phyloP scores from a whole-genome alignment of 106 monocot species.

The Ottelia alismoides region DNA sequence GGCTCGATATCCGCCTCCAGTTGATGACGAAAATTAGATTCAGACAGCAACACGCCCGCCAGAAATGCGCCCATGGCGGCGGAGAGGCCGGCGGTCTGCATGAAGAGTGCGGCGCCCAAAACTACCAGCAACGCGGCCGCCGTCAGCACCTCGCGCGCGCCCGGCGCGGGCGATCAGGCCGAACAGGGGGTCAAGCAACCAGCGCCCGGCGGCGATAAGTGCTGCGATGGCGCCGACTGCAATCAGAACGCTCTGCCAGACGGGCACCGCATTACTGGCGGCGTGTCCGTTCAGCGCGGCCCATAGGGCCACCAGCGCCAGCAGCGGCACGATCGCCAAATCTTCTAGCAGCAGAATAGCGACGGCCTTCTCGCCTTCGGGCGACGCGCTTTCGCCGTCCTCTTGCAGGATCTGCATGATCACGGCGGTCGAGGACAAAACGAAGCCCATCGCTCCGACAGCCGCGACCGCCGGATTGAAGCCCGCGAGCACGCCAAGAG shows the following conservation, averaged over 20 bases:
- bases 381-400: background rate
- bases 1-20: background rate
- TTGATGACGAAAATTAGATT: background rate
- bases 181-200: background rate
- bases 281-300: background rate
- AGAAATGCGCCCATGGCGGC: background rate
- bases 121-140: background rate
- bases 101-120: background rate
- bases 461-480: background rate
- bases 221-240: background rate
- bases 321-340: background rate
- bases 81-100: background rate
- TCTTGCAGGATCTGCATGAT: background rate
- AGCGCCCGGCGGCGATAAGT: background rate
- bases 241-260: background rate
- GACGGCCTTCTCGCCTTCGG: background rate
- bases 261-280: background rate
- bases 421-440: background rate
- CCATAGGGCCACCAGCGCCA: background rate
- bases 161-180: too few relatives aligned
- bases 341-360: background rate
- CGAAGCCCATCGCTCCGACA: background rate
- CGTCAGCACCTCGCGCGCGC: background rate
- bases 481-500: too few relatives aligned
- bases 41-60: background rate